Percentiles rank a stretch among this genome's conserved stretches.
phyloP scores from a whole-genome alignment of 257 asterid species.

The Datura wrightii region DNA sequence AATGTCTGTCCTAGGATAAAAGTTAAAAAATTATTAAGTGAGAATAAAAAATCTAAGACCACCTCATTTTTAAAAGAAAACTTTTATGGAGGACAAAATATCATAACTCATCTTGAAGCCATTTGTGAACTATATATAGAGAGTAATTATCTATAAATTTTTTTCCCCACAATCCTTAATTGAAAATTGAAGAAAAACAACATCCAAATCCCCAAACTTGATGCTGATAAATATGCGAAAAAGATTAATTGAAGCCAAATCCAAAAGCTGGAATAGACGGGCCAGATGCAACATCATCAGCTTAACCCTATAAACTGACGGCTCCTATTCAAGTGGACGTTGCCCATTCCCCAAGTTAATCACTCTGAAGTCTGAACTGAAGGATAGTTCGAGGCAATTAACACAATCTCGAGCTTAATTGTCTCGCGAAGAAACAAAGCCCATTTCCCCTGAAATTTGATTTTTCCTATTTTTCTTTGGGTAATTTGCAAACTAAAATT shows the following conservation, averaged over 20 bases:
- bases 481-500: neutral
- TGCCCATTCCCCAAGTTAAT: conserved; percentile 17
- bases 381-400: neutral
- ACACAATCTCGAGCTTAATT: neutral
- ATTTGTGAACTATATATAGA: too few relatives aligned
- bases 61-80: too few relatives aligned
- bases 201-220: too few relatives aligned
- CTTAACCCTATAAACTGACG: neutral
- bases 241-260: too few relatives aligned
- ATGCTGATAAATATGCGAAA: neutral
- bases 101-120: too few relatives aligned
- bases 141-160: too few relatives aligned
- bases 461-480: neutral
- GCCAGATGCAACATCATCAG: neutral
- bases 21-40: too few relatives aligned
- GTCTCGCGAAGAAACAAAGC: neutral
- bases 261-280: neutral
- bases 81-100: too few relatives aligned
- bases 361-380: neutral
- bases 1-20: too few relatives aligned
- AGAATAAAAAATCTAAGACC: too few relatives aligned
- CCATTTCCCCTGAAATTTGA: neutral
- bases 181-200: too few relatives aligned
- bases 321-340: neutral
- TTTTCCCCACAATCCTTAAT: too few relatives aligned